Conservation (phyloP, 352 stramenopile genomes). For the Phytopythium chamaehyphon region DNA sequence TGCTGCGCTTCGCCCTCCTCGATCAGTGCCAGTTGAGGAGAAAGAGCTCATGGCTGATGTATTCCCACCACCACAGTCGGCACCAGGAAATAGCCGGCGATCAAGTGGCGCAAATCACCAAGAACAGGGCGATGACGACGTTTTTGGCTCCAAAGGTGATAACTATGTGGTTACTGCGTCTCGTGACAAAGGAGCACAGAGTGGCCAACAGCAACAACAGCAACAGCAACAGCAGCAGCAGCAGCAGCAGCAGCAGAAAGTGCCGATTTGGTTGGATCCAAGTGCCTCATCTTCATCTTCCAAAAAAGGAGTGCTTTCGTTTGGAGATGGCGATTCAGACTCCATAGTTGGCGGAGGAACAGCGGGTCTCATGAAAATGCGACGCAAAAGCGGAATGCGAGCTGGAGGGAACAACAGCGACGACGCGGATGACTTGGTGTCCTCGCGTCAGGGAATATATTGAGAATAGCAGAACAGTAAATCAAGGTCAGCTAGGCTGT, state of each 20-base stretch:
- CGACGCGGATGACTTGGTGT: constrained; percentile 9
- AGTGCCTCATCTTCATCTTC: constrained; percentile 6
- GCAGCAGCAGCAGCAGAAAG: constrained; percentile 24
- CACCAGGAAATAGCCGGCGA: constrained; percentile 51
- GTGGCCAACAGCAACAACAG: background rate
- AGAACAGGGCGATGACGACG: constrained; percentile 12
- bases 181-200: constrained; percentile 4
- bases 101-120: constrained; percentile 12
- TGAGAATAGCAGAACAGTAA: background rate
- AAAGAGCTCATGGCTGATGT: constrained; percentile 53
- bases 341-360: constrained; percentile 44
- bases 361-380: constrained; percentile 62
- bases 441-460: constrained; percentile 13
- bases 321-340: constrained; percentile 28
- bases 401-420: constrained; percentile 44
- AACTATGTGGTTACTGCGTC: constrained; percentile 21
- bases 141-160: constrained; percentile 34
- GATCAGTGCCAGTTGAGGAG: constrained; percentile 66
- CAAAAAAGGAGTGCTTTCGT: constrained; percentile 20
- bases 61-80: constrained; percentile 65
- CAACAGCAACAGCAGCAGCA: constrained; percentile 7
- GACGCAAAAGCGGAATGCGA: constrained; percentile 47
- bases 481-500: no score
- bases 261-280: constrained; percentile 61
- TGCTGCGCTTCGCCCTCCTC: constrained; percentile 55